Evolutionary conservation across 2,329 filamentous ascomycete species (phyloP), one percentile per base, ranked within the genome.

Genomic region (Paraphoma chrysanthemicola): DNA sequence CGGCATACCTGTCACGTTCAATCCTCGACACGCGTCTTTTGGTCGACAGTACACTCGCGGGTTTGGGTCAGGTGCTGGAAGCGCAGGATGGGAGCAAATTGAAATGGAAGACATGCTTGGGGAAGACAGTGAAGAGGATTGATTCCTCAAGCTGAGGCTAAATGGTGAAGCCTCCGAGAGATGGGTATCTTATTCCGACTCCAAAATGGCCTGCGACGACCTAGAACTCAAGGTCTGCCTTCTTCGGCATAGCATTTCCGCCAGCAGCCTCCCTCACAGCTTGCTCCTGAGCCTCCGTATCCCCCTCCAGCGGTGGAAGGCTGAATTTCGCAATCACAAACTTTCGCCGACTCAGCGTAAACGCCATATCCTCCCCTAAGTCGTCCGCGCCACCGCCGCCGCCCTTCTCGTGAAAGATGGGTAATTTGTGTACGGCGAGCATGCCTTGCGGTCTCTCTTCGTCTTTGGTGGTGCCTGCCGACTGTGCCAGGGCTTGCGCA

Each of bases 321-420:
- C 90, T 95, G 77, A 93, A 97, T 0, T 93, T 92, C 68, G 89
- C 91, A 62, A 99, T 92, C 39, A 92, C 85, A 64, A 99, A 87
- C 49, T 92, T 93, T 67, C 86, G 88, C 68, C 92, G 84, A 74
- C 92, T 97, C 49, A 99, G 79, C 58, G 88, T 93, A 75, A 99
- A 99, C 4, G 93, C 93, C 77, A 97, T 85, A 77, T 97, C 93
- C 70, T 96, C 91, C 23, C 91, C 88, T 51, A 89, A 84, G 60
- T 87, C 78, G 29, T 80, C 79, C 1, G 75, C 88, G 39, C 85
- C 82, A 9, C 87, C 89, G 12, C 92, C 92, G 2, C 93, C 93
- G 1, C 95, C 94, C 64, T 91, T 92, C 73, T 98, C 94, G 57
- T 96, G 91, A 63, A 92, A 89, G 0, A 97, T 82, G 0, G 95